Conservation (phyloP, 768 basidiomycete species). For the Lentinula edodes region DNA sequence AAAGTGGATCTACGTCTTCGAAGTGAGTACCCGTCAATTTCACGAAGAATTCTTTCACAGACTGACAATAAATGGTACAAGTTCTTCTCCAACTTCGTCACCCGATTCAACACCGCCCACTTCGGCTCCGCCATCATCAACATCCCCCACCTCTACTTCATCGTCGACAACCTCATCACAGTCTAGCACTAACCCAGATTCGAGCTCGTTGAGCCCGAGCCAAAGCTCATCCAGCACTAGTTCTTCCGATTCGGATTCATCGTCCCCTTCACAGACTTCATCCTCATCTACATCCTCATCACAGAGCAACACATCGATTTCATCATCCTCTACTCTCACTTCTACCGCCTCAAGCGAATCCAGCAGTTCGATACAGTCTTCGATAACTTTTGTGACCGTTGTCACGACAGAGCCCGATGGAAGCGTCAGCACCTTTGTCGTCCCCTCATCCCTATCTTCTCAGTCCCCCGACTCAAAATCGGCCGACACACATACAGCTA, state of each 20-base stretch:
- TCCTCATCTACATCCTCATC: neutral
- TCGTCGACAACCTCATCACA: constrained; percentile 10
- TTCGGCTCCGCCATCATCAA: constrained; percentile 9
- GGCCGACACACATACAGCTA: constrained; percentile 23
- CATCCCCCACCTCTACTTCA: neutral
- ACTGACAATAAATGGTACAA: too few species aligned
- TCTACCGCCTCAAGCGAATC: neutral
- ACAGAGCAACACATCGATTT: neutral
- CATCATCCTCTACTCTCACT: neutral
- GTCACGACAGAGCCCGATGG: neutral
- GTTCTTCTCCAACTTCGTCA: constrained; percentile 15
- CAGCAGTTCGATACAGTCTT: neutral
- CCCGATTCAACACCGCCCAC: constrained; percentile 11
- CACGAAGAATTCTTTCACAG: neutral
- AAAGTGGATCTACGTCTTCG: neutral
- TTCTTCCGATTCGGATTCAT: neutral
- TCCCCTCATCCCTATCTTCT: constrained; percentile 8
- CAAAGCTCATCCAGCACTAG: neutral
- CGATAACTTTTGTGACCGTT: neutral
- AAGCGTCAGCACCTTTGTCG: neutral
- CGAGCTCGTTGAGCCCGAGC: neutral
- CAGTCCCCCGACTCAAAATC: constrained; percentile 9
- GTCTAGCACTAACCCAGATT: constrained; percentile 10
- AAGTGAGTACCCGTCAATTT: neutral
- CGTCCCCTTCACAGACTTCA: neutral